phyloP scores from a whole-genome alignment of 331 rosid genomes.

The Arachis monticola region DNA sequence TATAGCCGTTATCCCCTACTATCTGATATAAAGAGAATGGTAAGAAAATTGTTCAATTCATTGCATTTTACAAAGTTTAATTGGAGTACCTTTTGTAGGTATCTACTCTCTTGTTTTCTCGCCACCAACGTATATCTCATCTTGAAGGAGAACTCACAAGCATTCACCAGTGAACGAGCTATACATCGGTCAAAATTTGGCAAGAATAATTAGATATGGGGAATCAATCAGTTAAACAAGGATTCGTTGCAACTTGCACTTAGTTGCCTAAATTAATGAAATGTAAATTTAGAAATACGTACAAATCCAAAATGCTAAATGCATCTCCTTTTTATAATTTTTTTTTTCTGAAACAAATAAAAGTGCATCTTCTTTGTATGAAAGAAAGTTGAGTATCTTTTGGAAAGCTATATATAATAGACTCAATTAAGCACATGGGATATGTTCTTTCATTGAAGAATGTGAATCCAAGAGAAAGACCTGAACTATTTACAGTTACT shows the following conservation, averaged over 20 bases:
- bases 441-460: constrained; percentile 35
- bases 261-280: neutral
- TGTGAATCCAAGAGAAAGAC: constrained; percentile 38
- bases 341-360: no score
- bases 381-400: constrained; percentile 41
- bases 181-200: no score
- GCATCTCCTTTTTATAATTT: constrained; percentile 12
- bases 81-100: no score
- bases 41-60: no score
- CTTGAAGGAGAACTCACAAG: no score
- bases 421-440: constrained; percentile 8
- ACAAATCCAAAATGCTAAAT: constrained; percentile 39
- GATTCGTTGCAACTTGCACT: constrained; percentile 28
- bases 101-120: no score
- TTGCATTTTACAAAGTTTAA: no score
- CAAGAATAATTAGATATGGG: constrained; percentile 40
- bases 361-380: constrained; percentile 39
- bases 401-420: constrained; percentile 4
- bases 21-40: no score
- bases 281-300: constrained; percentile 39
- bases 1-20: no score
- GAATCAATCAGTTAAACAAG: constrained; percentile 31
- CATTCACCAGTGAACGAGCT: no score
- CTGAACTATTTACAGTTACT: neutral
- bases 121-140: no score